Conservation (phyloP, 2,329 filamentous ascomycete species). For the Chalaropsis thielavioides region DNA sequence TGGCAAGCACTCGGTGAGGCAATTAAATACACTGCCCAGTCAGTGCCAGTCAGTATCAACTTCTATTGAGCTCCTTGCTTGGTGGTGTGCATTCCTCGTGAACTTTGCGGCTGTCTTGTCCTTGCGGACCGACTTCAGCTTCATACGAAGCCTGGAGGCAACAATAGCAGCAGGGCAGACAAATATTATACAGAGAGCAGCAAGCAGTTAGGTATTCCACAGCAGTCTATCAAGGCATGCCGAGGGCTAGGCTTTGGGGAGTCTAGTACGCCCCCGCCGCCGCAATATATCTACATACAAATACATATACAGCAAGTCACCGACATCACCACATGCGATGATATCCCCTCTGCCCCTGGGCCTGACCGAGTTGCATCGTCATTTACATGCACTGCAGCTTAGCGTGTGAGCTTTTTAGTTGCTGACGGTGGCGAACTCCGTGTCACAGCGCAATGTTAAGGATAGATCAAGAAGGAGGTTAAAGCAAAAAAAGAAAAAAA, state of each 20-base stretch:
- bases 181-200: too few relatives aligned
- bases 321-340: background rate
- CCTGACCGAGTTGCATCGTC: background rate
- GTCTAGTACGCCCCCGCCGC: too few relatives aligned
- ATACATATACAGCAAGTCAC: background rate
- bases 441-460: background rate
- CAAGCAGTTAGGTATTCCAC: too few relatives aligned
- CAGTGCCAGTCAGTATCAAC: background rate
- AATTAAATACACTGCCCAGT: background rate
- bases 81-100: background rate
- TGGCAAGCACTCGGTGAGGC: background rate
- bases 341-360: too few relatives aligned
- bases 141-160: background rate
- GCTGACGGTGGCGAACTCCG: background rate
- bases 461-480: too few relatives aligned
- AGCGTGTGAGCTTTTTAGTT: background rate
- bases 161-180: too few relatives aligned
- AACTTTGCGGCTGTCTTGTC: background rate
- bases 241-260: too few relatives aligned
- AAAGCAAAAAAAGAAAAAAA: background rate
- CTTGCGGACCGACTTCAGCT: background rate
- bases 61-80: background rate
- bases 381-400: background rate
- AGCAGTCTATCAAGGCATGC: too few relatives aligned
- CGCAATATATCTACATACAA: too few relatives aligned